Base-by-base conservation (phyloP, 352 stramenopile genomes). In the Blastocystis sp. region DNA sequence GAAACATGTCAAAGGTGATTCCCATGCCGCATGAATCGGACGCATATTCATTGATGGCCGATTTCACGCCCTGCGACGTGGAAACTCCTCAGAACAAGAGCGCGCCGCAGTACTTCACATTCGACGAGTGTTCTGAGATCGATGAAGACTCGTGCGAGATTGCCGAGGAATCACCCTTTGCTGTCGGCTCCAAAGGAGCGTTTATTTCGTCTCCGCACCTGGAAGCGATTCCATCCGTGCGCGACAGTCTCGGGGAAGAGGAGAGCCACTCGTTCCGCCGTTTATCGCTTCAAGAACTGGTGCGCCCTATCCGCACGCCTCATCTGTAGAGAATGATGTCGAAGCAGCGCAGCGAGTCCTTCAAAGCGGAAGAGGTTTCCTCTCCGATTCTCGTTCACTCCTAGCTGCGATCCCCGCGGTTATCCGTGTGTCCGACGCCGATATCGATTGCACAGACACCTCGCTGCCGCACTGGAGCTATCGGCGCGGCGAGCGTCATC, bases 21-120 rank as follows among this genome's bases (percentile, higher is more conserved):
- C 29, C 41, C 29, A 63, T n/a, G n/a, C n/a, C n/a, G n/a, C n/a
- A n/a, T n/a, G n/a, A n/a, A n/a, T n/a, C n/a, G n/a, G n/a, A n/a
- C n/a, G n/a, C n/a, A n/a, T n/a, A n/a, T n/a, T n/a, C n/a, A n/a
- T n/a, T n/a, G n/a, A n/a, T n/a, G n/a, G n/a, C n/a, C n/a, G n/a
- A n/a, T n/a, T n/a, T n/a, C n/a, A n/a, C n/a, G n/a, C n/a, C n/a
- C n/a, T n/a, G n/a, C n/a, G n/a, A n/a, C n/a, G n/a, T n/a, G n/a
- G n/a, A n/a, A n/a, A n/a, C n/a, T n/a, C n/a, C 66, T 12, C 37
- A 55, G 24, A 26, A 29, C 26, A 13, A 3, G 50, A 13, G 19
- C 12, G 24, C 12, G 24, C 67, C 67, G 39, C n/a, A 65, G 9
- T 39, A 66, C 9, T 81, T 81, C 71, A 81, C 71, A 4, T 81